Conservation (phyloP, 345 rosid species). For the Garcia nutans region DNA sequence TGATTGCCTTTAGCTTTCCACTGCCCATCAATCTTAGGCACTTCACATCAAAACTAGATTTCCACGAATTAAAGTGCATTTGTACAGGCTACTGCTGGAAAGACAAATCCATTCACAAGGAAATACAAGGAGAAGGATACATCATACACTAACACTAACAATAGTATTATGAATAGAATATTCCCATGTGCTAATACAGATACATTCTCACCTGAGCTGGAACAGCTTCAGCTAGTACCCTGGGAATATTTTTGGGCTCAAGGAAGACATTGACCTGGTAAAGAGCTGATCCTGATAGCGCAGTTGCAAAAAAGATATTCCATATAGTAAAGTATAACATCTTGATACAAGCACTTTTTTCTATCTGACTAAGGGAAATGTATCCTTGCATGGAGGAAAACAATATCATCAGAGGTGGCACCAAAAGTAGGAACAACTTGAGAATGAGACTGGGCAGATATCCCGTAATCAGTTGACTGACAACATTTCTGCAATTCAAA, state of each 20-base stretch:
- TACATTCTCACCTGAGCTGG: constrained; percentile 69
- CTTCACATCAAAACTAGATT: background rate
- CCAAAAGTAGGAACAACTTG: constrained; percentile 50
- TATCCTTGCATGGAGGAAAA: constrained; percentile 81
- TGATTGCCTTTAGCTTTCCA: background rate
- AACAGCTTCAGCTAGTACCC: constrained; percentile 71
- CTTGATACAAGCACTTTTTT: constrained; percentile 77
- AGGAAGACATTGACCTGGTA: constrained; percentile 59
- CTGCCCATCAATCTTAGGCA: background rate
- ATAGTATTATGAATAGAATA: background rate
- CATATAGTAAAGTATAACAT: constrained; percentile 66
- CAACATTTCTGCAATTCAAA: constrained; percentile 54
- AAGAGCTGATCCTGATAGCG: constrained; percentile 76
- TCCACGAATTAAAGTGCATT: background rate
- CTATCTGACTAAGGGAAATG: constrained; percentile 64
- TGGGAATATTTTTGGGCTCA: constrained; percentile 74
- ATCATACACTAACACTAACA: background rate
- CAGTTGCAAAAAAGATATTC: constrained; percentile 87
- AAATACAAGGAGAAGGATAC: background rate
- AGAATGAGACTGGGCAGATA: constrained; percentile 89
- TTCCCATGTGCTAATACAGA: background rate
- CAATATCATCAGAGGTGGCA: constrained; percentile 73
- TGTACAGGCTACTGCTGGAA: background rate
- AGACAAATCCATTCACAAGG: background rate
- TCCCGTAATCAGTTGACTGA: constrained; percentile 79